Base-by-base conservation (phyloP, 1,139 yeast genomes). In the Saccharomyces hybrid region DNA sequence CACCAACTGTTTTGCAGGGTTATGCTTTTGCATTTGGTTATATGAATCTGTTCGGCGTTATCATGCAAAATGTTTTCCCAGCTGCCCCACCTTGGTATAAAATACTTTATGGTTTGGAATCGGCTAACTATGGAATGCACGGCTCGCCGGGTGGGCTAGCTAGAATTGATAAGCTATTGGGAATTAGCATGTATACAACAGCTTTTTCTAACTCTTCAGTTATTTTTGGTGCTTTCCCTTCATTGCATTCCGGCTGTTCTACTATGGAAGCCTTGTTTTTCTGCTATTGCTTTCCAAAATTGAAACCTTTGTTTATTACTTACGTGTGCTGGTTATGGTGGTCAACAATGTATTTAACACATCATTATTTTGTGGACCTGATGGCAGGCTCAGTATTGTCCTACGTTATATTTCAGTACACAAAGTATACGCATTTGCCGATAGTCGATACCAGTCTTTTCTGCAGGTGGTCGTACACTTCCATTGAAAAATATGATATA, bases 61-160 rank as follows among this genome's bases (percentile, higher is more conserved):
- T 83, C 50, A 80, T 81, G 56, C 99, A 93, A 73, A 79, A 89
- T 60, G 62, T 83, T 29, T 90, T 89, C 70, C 98, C 99, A 3
- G 89, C 96, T 52, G 97, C 99, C 57, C 96, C 99, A 34, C 99
- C 99, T 34, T 93, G 99, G 99, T 93, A 95, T 70, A 90, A 90
- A 69, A 82, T 82, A 60, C 72, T 84, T 52, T 84, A 93, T 68
- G 97, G 97, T 0, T 78, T 91, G 59, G 83, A 83, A 58, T 95
- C 97, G 25, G 99, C 99, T 5, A 82, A 89, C 71, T 93, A 95
- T 71, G 76, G 86, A 54, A 91, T 93, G 96, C 78, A 78, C 49
- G 99, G 99, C 19, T 86, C 95, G 1, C 97, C 99, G 3, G 99
- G 99, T 64, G 99, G 99, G 0, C 79, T 93, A 60, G 95, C 86